Evolutionary conservation across 352 stramenopile genomes (phyloP).

Genomic region (Achlya hypogyna): DNA sequence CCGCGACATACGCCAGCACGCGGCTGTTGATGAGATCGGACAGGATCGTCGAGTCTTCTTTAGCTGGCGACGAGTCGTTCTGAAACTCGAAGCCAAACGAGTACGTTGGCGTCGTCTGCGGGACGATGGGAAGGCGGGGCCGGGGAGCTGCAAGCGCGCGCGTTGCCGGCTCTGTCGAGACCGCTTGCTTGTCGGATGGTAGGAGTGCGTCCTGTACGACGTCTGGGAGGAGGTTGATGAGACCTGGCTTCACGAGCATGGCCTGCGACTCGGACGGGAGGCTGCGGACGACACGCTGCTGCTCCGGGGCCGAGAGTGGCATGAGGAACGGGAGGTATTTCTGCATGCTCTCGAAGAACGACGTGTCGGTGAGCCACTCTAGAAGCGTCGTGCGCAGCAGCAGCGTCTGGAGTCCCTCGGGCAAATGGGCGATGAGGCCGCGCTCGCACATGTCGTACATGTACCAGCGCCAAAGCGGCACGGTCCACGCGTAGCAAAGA

Average conservation of each 20-base stretch:
- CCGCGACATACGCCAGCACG: constrained; percentile 35
- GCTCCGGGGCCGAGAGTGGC: constrained; percentile 52
- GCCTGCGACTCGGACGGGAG: constrained; percentile 57
- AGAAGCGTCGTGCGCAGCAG: constrained; percentile 65
- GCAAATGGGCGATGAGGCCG: constrained; percentile 54
- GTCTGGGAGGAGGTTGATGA: constrained; percentile 50
- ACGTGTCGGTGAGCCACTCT: constrained; percentile 75
- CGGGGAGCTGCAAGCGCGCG: background rate
- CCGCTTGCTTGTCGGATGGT: constrained; percentile 16
- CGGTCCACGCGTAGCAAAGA: constrained; percentile 70
- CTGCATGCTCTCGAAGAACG: constrained; percentile 55
- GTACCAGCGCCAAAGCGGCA: constrained; percentile 73
- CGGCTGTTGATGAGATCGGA: constrained; percentile 54
- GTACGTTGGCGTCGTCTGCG: background rate
- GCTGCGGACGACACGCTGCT: constrained; percentile 56
- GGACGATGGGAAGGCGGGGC: background rate
- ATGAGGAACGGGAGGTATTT: constrained; percentile 71
- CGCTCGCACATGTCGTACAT: constrained; percentile 40
- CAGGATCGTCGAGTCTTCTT: constrained; percentile 31
- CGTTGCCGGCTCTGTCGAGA: constrained; percentile 15
- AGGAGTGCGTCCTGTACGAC: constrained; percentile 50
- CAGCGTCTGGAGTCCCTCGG: constrained; percentile 42
- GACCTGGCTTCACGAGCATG: constrained; percentile 59
- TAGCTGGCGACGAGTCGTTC: constrained; percentile 18
- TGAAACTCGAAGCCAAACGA: constrained; percentile 65